These are phyloP conservation scores for Cladorrhinum sp. DNA, from an alignment of 2,329 filamentous ascomycete genomes.

Conservation along the genomic window DNA sequence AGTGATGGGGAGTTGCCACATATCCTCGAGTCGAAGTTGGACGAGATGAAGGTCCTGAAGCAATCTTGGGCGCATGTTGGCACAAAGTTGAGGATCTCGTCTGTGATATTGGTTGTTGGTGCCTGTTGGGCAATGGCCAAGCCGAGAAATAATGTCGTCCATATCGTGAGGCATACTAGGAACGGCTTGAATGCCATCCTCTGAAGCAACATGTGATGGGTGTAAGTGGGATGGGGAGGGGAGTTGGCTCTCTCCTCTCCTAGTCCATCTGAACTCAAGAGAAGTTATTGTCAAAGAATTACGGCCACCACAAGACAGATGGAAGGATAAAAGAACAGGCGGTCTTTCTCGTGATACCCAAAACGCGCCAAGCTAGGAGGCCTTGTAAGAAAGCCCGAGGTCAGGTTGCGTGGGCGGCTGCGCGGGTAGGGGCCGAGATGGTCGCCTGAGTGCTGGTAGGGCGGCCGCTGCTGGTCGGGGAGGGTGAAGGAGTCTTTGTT, in stretches of 20 bases:
- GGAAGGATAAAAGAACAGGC: not conserved
- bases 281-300: not conserved
- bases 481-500: constrained; percentile 4
- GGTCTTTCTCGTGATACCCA: no score
- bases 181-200: constrained; percentile 43
- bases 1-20: constrained; percentile 53
- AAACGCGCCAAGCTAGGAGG: constrained; percentile 10
- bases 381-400: constrained; percentile 10
- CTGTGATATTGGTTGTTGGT: constrained; percentile 32
- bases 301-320: not conserved
- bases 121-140: constrained; percentile 22
- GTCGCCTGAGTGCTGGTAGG: not conserved
- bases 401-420: constrained; percentile 17
- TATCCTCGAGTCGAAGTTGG: constrained; percentile 50
- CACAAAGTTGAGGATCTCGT: constrained; percentile 43
- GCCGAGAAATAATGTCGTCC: constrained; percentile 32
- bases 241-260: not conserved
- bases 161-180: constrained; percentile 29
- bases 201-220: constrained; percentile 39
- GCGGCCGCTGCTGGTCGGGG: constrained; percentile 10
- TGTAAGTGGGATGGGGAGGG: not conserved
- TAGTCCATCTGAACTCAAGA: constrained; percentile 15
- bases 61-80: constrained; percentile 60
- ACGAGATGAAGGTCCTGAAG: constrained; percentile 59
- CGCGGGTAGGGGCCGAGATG: constrained; percentile 7